These are phyloP conservation scores for Solanum ossicruentum DNA, from an alignment of 257 asterid species.

Conservation along the genomic window DNA sequence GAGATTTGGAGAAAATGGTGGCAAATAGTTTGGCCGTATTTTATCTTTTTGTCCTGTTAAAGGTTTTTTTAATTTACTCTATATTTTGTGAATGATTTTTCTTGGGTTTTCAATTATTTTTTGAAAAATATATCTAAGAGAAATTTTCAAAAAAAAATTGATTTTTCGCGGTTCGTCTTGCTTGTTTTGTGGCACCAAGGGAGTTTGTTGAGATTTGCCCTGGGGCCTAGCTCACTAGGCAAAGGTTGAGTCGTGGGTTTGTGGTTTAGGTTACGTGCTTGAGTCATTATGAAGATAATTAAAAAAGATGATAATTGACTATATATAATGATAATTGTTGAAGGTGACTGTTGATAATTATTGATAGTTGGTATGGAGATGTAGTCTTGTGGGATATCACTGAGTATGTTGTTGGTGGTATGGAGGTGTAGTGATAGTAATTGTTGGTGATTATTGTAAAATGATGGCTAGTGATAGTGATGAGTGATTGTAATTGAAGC, in stretches of 20 bases:
- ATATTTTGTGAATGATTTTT: background rate
- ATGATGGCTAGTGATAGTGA: background rate
- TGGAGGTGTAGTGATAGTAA: no score
- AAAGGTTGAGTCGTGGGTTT: no score
- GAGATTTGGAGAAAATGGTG: constrained; percentile 10
- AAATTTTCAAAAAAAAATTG: background rate
- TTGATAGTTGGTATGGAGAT: background rate
- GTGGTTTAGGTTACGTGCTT: no score
- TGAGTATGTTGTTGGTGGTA: no score
- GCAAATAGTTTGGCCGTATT: background rate
- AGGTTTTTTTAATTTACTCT: background rate
- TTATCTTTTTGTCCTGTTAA: background rate
- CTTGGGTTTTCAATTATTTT: background rate
- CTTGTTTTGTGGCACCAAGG: background rate
- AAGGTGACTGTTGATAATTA: accelerated
- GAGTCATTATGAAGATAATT: no score
- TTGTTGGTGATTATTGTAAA: no score
- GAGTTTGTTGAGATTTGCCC: background rate
- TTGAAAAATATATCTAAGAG: background rate
- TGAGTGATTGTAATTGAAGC: background rate
- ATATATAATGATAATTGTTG: no score
- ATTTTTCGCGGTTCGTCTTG: constrained; percentile 6
- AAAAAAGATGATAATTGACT: no score
- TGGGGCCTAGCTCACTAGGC: background rate
- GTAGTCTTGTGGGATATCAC: no score